Evolutionary conservation across 495 filamentous ascomycete genomes (phyloP).

Genomic region (Aspergillus asperescens): DNA sequence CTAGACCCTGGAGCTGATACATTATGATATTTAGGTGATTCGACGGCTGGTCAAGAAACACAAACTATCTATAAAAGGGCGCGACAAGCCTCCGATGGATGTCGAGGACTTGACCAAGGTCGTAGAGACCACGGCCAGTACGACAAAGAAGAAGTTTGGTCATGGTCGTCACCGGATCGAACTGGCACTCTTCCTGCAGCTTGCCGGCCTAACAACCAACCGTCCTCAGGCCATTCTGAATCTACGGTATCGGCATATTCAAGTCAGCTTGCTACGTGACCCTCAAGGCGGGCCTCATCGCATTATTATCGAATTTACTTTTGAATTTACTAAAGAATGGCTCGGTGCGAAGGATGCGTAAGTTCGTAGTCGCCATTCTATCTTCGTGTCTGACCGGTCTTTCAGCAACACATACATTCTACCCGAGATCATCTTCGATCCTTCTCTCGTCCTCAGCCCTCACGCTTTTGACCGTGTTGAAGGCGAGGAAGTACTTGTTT

Average conservation of each 20-base stretch:
- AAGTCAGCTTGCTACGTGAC: constrained; percentile 29
- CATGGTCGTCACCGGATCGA: constrained; percentile 25
- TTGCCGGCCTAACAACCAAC: constrained; percentile 27
- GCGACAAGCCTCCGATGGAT: constrained; percentile 25
- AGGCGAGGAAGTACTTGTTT: constrained; percentile 28
- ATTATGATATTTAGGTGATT: constrained; percentile 14
- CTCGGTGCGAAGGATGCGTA: constrained; percentile 29
- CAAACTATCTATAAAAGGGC: constrained; percentile 18
- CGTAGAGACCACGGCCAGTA: constrained; percentile 23
- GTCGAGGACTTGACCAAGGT: constrained; percentile 25
- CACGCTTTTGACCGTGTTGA: constrained; percentile 28
- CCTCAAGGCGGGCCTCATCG: constrained; percentile 23
- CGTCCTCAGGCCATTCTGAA: constrained; percentile 24
- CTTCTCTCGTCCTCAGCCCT: constrained; percentile 30
- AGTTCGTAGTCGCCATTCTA: constrained; percentile 12
- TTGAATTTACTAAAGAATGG: constrained; percentile 32
- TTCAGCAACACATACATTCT: constrained; percentile 33
- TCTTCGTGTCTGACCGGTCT: constrained; percentile 7
- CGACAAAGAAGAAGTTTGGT: constrained; percentile 26
- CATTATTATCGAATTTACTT: constrained; percentile 33
- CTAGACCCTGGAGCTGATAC: constrained; percentile 8
- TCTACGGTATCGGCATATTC: constrained; percentile 27
- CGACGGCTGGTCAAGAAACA: constrained; percentile 19
- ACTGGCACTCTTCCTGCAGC: constrained; percentile 22
- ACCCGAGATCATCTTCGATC: constrained; percentile 36